Conservation (phyloP, 2,329 filamentous ascomycete species). For the Scleromitrula shiraiana region DNA sequence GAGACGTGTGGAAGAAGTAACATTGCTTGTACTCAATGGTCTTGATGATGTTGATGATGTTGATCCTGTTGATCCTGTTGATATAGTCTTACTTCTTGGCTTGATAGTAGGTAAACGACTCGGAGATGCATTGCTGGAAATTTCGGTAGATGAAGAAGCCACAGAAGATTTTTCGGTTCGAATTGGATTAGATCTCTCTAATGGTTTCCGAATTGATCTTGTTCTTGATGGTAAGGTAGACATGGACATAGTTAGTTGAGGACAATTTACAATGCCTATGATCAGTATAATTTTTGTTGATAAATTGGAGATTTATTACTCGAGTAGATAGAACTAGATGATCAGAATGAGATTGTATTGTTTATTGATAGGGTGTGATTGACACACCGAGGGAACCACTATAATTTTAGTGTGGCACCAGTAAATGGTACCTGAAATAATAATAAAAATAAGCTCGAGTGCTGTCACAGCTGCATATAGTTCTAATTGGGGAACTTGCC, state of each 20-base stretch:
- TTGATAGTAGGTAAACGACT: conserved; percentile 27
- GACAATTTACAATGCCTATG: background rate
- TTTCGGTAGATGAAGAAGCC: background rate
- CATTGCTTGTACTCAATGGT: conserved; percentile 20
- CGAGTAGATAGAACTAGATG: too few species aligned
- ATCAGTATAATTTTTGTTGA: background rate
- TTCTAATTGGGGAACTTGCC: too few species aligned
- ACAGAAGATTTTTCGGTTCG: conserved; percentile 2
- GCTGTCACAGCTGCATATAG: too few species aligned
- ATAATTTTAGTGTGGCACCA: too few species aligned
- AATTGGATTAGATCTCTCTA: conserved; percentile 12
- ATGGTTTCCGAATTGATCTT: conserved; percentile 23
- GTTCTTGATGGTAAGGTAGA: conserved; percentile 21
- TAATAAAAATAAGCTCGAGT: too few species aligned
- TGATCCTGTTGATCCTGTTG: conserved; percentile 4
- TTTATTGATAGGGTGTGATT: too few species aligned
- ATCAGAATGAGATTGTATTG: too few species aligned
- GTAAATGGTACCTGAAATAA: too few species aligned
- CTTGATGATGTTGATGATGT: conserved; percentile 7
- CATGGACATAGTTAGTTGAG: conserved; percentile 12
- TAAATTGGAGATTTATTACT: too few species aligned
- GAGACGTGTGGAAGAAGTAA: conserved; percentile 20
- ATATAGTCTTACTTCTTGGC: conserved; percentile 19
- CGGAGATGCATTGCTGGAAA: conserved; percentile 20
- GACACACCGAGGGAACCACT: too few species aligned